Base-by-base conservation (phyloP, 495 filamentous ascomycete species). In the Bryoglossum gracile region DNA sequence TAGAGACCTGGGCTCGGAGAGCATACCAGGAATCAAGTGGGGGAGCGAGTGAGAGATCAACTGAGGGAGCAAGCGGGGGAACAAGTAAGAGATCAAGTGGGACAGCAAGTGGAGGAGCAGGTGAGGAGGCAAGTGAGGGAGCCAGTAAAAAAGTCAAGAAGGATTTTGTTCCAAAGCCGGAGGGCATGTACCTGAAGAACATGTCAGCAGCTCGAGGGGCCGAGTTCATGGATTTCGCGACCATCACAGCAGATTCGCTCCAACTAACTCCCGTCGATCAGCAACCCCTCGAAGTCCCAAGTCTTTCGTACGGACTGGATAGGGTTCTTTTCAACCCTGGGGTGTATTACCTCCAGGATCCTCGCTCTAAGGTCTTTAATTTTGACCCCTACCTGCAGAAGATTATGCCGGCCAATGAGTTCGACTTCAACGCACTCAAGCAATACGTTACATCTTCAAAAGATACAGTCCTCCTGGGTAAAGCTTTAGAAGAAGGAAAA, bases 251-350 rank as follows among this genome's bases (percentile, higher is more conserved):
- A n/a, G 33, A 48, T 5, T 16, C 57, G 1, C 55, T 73, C 16
- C 19, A 50, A 0, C 48, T 70, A n/a, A 25, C 23, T 4, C 65
- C 73, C 11, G 48, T 92, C 35, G 63, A 77, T 21, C 62, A 74
- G 24, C 57, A 68, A 9, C 75, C 74, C 25, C 66, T 78, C 10
- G 70, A 74, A 11, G 84, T 95, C 9, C 87, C 92, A 3, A 59
- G 60, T 2, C 68, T 97, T 8, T 73, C 82, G 1, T 86, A 94
- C 62, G 87, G 82, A 9, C 74, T 98, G 1, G 88, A 96, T 41
- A 76, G 92, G 33, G 92, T 92, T 28, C 68, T 98, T 3, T 98
- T 98, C 73, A 98, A 96, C 63, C 87, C 89, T 3, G 91, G 92
- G 16, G 84, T 95, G 23, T 95, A 95, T 61, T 81, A 86, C 25